Base-by-base conservation (phyloP, 805 yeast species). In the Pichia thaimueangensis region DNA sequence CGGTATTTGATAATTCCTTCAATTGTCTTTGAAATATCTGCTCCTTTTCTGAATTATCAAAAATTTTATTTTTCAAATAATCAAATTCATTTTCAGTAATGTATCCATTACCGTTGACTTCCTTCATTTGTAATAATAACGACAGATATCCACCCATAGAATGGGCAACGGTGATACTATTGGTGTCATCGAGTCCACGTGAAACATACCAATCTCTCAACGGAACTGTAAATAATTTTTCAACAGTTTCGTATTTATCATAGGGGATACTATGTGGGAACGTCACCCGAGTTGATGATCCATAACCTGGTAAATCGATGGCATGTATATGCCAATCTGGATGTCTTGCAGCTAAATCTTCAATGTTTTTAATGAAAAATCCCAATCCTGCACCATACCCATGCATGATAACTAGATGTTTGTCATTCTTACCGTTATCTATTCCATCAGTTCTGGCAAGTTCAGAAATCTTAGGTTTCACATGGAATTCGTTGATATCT, bases 351-450 rank as follows among this genome's bases (percentile, higher is more conserved):
- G 64, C 56, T 17, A 58, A 24, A 11, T 48, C 47, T 35, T 73
- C 74, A 49, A 86, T 76, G 56, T 86, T 91, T 47, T 82, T 76
- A 54, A 81, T 74, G 53, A 78, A 91, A 42, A 87, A 79, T 21
- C 94, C 91, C 12, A 88, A 73, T 1, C 95, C 86, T 0, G 97
- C 95, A 2, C 95, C 96, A 57, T 87, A 88, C 0, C 98, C 98
- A 61, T 91, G 98, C 5, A 93, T 64, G 47, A 91, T 61, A 2
- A 93, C 86, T 20, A 88, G 60, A 60, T 80, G 85, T 42, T 60
- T 63, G 19, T 46, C 48, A 5, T 59, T 62, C 21, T 47, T 45
- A 3, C 24, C 12, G 13, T 15, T 15, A 11, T 5, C 10, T 2
- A 48, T 50, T 6, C 49, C 22, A 36, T 44, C 39, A n/a, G n/a